phyloP scores from a whole-genome alignment of 441 rosid genomes.

The Populus tomentosa region DNA sequence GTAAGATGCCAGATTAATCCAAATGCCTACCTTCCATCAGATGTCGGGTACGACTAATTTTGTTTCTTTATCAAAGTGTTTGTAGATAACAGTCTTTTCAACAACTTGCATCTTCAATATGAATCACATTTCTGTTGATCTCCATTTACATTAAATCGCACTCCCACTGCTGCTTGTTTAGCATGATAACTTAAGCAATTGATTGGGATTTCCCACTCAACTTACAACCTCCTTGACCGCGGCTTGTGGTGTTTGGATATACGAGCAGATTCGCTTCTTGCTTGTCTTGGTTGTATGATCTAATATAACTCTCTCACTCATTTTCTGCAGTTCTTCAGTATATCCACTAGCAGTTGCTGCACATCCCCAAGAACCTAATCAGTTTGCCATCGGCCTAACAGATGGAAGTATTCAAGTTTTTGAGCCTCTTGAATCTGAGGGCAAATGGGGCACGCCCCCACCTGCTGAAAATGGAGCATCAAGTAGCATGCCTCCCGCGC shows the following conservation, averaged over 20 bases:
- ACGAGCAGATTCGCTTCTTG: neutral
- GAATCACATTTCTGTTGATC: neutral
- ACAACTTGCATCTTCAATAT: neutral
- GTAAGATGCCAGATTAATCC: conserved; percentile 42
- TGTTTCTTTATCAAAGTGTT: neutral
- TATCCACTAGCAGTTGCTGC: conserved; percentile 61
- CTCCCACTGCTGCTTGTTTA: neutral
- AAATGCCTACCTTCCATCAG: conserved; percentile 41
- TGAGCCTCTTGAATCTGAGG: conserved; percentile 60
- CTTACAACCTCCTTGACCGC: neutral
- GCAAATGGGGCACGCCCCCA: conserved; percentile 52
- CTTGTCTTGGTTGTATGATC: neutral
- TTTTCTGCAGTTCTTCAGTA: conserved; percentile 40
- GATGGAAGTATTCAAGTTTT: conserved; percentile 56
- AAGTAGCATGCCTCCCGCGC: conserved; percentile 19
- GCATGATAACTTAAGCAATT: neutral
- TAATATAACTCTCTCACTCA: neutral
- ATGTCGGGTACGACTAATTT: conserved; percentile 33
- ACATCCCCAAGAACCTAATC: conserved; percentile 63
- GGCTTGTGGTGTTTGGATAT: neutral
- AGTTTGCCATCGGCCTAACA: conserved; percentile 63
- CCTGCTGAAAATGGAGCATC: conserved; percentile 44
- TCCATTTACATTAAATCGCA: no score
- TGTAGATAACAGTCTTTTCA: neutral
- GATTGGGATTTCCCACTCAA: neutral